Evolutionary conservation across 805 yeast genomes (phyloP).

Genomic region (Candida manassasensis): DNA sequence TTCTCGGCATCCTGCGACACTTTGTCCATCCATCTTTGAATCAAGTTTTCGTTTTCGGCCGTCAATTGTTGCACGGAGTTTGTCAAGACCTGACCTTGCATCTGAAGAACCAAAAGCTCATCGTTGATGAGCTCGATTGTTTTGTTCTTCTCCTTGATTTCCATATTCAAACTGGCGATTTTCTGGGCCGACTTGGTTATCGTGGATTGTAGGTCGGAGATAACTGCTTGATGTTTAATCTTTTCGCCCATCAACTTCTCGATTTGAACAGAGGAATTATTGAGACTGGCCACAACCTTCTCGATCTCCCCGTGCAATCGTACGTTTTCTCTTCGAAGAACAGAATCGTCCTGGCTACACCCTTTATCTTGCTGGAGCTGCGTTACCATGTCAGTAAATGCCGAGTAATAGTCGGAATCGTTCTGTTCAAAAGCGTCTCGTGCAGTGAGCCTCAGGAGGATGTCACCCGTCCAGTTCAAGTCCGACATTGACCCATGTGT

Average conservation of each 20-base stretch:
- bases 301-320: constrained; percentile 18
- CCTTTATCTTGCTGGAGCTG: constrained; percentile 8
- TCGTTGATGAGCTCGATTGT: constrained; percentile 60
- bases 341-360: background rate
- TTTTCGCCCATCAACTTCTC: constrained; percentile 19
- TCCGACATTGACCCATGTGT: constrained; percentile 6
- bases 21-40: constrained; percentile 43
- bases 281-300: constrained; percentile 19
- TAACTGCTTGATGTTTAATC: constrained; percentile 8
- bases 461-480: constrained; percentile 18
- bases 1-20: constrained; percentile 53
- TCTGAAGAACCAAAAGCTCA: constrained; percentile 55
- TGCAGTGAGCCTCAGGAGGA: constrained; percentile 19
- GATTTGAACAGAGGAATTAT: constrained; percentile 20
- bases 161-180: constrained; percentile 21
- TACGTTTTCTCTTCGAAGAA: constrained; percentile 14
- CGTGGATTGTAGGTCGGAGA: constrained; percentile 14
- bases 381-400: constrained; percentile 27
- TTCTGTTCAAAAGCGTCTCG: constrained; percentile 31
- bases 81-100: constrained; percentile 49
- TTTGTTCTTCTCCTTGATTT: constrained; percentile 45
- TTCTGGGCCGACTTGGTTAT: constrained; percentile 15
- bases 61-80: constrained; percentile 32
- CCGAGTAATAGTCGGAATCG: constrained; percentile 27
- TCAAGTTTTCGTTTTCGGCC: constrained; percentile 46